These are phyloP conservation scores for Porcisia hertigi DNA, from an alignment of 208 protist genomes.

Conservation along the genomic window DNA sequence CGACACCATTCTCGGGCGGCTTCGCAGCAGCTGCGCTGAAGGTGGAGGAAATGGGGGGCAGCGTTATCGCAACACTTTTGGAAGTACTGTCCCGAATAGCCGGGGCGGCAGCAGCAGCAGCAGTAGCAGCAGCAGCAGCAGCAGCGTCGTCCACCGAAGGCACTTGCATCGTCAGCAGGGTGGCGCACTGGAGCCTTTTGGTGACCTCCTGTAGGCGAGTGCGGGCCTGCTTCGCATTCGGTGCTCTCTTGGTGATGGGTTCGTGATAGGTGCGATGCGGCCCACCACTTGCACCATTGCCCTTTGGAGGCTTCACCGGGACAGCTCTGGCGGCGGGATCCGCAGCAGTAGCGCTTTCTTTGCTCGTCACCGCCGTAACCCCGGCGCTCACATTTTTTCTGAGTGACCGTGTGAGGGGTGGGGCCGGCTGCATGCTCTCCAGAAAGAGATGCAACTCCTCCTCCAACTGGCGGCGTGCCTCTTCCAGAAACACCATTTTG, in stretches of 20 bases:
- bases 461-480: conserved; percentile 27
- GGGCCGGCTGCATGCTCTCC: conserved; percentile 18
- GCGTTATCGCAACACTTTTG: not conserved
- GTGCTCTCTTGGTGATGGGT: not conserved
- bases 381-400: conserved; percentile 35
- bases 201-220: conserved; percentile 12
- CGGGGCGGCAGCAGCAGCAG: not conserved
- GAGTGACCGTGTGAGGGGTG: conserved; percentile 31
- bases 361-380: not conserved
- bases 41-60: not conserved
- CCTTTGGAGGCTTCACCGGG: conserved; percentile 1
- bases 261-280: not conserved
- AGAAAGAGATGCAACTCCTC: conserved; percentile 21
- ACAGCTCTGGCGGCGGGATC: not conserved
- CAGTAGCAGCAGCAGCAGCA: not conserved
- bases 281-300: not conserved
- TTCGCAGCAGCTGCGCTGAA: not conserved
- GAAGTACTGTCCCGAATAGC: not conserved
- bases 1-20: not conserved
- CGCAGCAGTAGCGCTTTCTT: not conserved
- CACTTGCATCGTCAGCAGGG: conserved; percentile 15
- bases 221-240: conserved; percentile 20
- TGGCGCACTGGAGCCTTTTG: conserved; percentile 27
- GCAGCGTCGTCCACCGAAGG: not conserved
- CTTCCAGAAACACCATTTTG: conserved; percentile 26